Evolutionary conservation across 345 rosid species (phyloP).

Genomic region (Aegle marmelos): DNA sequence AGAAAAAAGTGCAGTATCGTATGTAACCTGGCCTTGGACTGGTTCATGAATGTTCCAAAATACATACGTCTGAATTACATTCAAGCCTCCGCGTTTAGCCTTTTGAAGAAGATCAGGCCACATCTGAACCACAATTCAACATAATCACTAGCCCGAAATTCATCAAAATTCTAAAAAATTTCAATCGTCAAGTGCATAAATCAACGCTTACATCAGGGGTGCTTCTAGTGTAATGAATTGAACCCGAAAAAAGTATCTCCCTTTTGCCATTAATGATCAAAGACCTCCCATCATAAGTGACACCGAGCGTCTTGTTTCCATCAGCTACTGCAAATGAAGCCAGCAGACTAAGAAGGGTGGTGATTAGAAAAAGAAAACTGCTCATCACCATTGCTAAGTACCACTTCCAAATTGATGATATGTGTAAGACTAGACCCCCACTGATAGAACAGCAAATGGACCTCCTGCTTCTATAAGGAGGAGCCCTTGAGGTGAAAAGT

Average conservation of each 20-base stretch:
- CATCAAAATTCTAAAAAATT: background rate
- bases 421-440: background rate
- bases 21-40: slow-evolving; percentile 38
- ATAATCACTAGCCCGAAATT: slow-evolving; percentile 3
- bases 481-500: slow-evolving; percentile 16
- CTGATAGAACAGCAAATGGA: background rate
- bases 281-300: slow-evolving; percentile 52
- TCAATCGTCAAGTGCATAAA: too few species aligned
- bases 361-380: background rate
- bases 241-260: slow-evolving; percentile 63
- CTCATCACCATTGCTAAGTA: background rate
- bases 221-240: slow-evolving; percentile 68
- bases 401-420: too few species aligned
- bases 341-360: slow-evolving; percentile 17
- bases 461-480: slow-evolving; percentile 30
- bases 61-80: slow-evolving; percentile 58
- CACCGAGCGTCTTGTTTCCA: slow-evolving; percentile 1
- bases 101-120: slow-evolving; percentile 45
- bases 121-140: slow-evolving; percentile 33
- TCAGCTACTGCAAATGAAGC: slow-evolving; percentile 11
- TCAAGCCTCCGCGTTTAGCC: slow-evolving; percentile 58
- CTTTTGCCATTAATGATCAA: slow-evolving; percentile 53
- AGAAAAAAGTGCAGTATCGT: background rate
- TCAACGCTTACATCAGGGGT: slow-evolving; percentile 42
- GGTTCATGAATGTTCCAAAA: slow-evolving; percentile 76